Percentiles rank a stretch among this genome's conserved stretches.
Conservation (phyloP, 176 grass and related monocot species). For the Triticum aestivum region IWGSC_CS_RefSeq_v2.1 NC_057803.1:602287266-602287765, state of each 20-base stretch:
- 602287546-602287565: slow-evolving; percentile 38
- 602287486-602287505: neutral
- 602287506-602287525: slow-evolving; percentile 13
- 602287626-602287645: neutral
- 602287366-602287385: slow-evolving; percentile 70
- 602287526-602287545: slow-evolving; percentile 59
- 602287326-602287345: slow-evolving; percentile 57
- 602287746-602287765: too few species aligned
- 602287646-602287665: neutral
- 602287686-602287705: too few species aligned
- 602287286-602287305: too few species aligned
- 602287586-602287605: slow-evolving; percentile 53
- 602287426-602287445: too few species aligned
- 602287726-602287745: too few species aligned
- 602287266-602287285: too few species aligned
- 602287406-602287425: neutral
- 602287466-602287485: neutral
- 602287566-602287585: slow-evolving; percentile 46
- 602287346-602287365: slow-evolving; percentile 89
- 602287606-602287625: slow-evolving; percentile 36
- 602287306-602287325: too few species aligned
- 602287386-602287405: slow-evolving; percentile 53
- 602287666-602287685: neutral
- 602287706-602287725: too few species aligned
- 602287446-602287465: too few species aligned